Evolutionary conservation across 495 filamentous ascomycete genomes (phyloP), one percentile per base, ranked within the genome.

Genomic region (Neurospora sp.): DNA sequence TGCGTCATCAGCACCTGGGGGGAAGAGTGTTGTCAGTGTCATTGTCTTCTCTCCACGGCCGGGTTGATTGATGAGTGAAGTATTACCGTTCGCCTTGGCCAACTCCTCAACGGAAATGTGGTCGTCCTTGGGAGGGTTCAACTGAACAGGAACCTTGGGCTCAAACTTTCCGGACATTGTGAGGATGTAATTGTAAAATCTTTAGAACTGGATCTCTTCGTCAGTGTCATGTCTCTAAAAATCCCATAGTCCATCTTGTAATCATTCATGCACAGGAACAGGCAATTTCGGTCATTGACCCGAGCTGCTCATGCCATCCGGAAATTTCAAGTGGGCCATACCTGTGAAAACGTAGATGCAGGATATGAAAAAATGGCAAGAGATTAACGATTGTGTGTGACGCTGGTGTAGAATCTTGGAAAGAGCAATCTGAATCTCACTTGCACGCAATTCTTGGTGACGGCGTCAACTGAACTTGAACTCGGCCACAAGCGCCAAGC

Each of bases 51-150:
- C 27, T 31, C 27, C 27, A 20, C 14, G 35, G 68, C 37, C 68
- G 18, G 16, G 35, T 12, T 14, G 53, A 61, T 12, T 12, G 53
- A 65, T 65, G 31, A 65, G 53, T 38, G 22, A 44, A 20, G 31
- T 41, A 87, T 72, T 85, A 97, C 96, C 96, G 78, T 97, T 88
- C 73, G 92, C 94, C 78, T 91, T 90, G 35, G 89, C 86, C 73
- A 99, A 84, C 71, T 93, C 89, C 71, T 94, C 92, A 0, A 82
- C 70, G 45, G 87, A 89, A 74, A 98, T 97, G 10, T 87, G 88
- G 78, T 98, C 95, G 75, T 94, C 88, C 83, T 95, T 97, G 27
- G 96, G 96, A 59, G 94, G 93, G 70, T 90, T 85, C 68, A 99
- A 89, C 75, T 90, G 82, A 71, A 97, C 91, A 20, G 94, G 90